These are phyloP conservation scores for Leavenworthia alabamica DNA, from an alignment of 345 rosid genomes.

Conservation along the genomic window DNA sequence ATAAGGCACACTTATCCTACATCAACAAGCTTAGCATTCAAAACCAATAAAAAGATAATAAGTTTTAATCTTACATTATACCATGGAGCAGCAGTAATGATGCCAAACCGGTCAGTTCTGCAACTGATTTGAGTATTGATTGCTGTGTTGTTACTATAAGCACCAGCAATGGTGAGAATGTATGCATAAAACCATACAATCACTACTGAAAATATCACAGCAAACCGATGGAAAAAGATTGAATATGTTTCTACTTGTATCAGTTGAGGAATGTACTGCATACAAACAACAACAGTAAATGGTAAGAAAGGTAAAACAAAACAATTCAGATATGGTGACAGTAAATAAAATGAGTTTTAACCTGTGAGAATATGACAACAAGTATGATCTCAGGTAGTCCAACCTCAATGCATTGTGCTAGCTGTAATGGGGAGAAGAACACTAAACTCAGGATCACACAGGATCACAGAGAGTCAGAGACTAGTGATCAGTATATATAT, in stretches of 20 bases:
- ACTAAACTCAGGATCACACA: background rate
- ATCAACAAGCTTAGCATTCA: background rate
- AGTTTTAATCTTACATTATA: constrained; percentile 13
- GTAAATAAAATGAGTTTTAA: too few relatives aligned
- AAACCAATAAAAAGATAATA: too few relatives aligned
- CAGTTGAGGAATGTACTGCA: constrained; percentile 78
- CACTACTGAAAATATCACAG: constrained; percentile 76
- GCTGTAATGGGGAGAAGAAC: constrained; percentile 35
- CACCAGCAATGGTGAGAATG: constrained; percentile 85
- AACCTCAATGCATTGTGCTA: constrained; percentile 88
- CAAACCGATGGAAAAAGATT: constrained; percentile 71
- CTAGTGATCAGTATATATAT: too few relatives aligned
- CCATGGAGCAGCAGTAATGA: constrained; percentile 87
- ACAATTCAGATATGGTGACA: too few relatives aligned
- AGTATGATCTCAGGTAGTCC: constrained; percentile 83
- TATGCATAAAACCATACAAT: constrained; percentile 94
- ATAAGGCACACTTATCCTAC: constrained; percentile 91
- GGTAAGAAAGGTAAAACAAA: too few relatives aligned
- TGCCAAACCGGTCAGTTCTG: constrained; percentile 82
- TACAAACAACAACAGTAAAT: background rate
- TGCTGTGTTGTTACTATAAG: constrained; percentile 67
- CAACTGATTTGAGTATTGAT: constrained; percentile 68
- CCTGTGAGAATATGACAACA: constrained; percentile 81
- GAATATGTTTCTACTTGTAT: constrained; percentile 51
- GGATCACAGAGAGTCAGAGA: background rate